Conservation (phyloP, 2,329 filamentous ascomycete genomes). For the Aspergillus pseudoviridinutans region DNA sequence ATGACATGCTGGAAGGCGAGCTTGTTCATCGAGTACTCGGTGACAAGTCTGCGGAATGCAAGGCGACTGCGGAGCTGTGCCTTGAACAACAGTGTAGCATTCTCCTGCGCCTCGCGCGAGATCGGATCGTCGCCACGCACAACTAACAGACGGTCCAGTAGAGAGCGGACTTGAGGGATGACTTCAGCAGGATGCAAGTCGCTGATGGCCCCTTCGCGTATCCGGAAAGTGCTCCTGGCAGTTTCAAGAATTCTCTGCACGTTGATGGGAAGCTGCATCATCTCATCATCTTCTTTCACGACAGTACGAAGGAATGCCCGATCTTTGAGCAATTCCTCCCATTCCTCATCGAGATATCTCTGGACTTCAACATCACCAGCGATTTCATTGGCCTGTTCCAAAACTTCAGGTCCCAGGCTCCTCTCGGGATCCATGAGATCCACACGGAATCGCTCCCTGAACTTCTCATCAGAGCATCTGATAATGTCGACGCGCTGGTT, state of each 20-base stretch:
- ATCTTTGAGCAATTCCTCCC: constrained; percentile 70
- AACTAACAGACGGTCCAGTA: constrained; percentile 74
- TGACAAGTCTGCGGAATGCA: constrained; percentile 88
- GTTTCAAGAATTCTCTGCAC: constrained; percentile 86
- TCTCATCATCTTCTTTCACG: constrained; percentile 73
- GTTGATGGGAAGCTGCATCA: constrained; percentile 90
- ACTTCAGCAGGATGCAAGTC: constrained; percentile 86
- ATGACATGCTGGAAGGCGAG: constrained; percentile 89
- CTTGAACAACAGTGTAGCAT: constrained; percentile 88
- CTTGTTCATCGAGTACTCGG: constrained; percentile 80
- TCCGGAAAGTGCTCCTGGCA: constrained; percentile 84
- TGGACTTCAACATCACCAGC: constrained; percentile 85
- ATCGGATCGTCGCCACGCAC: constrained; percentile 81
- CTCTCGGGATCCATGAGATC: constrained; percentile 73
- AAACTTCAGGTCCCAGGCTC: constrained; percentile 62
- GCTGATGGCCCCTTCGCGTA: constrained; percentile 79
- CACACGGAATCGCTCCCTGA: constrained; percentile 76
- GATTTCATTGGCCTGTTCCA: constrained; percentile 85
- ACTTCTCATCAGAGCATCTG: constrained; percentile 70
- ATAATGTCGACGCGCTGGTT: constrained; percentile 87
- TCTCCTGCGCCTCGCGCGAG: constrained; percentile 80
- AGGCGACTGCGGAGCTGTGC: constrained; percentile 82
- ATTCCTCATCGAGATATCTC: constrained; percentile 81
- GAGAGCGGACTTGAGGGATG: constrained; percentile 69
- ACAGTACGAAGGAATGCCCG: constrained; percentile 70